Evolutionary conservation across 768 basidiomycete genomes (phyloP), one percentile per base, ranked within the genome.

Genomic region (Rhodotorula babjevae): DNA sequence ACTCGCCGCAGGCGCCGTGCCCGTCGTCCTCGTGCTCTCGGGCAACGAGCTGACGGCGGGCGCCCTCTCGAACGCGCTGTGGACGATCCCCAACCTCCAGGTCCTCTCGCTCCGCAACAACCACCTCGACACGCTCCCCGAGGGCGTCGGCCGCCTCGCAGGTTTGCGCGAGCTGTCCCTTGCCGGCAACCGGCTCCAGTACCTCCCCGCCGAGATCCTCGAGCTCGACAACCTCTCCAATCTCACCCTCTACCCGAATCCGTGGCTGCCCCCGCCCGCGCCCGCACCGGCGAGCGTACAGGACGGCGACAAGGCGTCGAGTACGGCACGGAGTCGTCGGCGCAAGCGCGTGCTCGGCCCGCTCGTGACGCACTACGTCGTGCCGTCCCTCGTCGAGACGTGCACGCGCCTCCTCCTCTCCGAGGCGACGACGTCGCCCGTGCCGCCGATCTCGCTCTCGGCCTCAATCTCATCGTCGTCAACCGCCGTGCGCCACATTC

Each of bases 401-500:
- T 66, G 64, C 47, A 56, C 67, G 27, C 74, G 77, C 27, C n/a
- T 36, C 25, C 72, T 77, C 19, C 77, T 77, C 57, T 61, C 62
- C 40, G 12, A 33, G 1, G 6, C 21, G 0, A 14, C 14, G 23
- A 12, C 52, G 27, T 19, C 33, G 21, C 0, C 63, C 33, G 21
- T 31, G 2, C 5, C 27, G 1, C 23, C 36, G 2, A 9, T 36
- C 9, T 57, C 50, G 23, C 50, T 52, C 29, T 27, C 52, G 18
- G 11, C 46, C 27, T 8, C 63, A 47, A 49, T 49, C 7, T 19
- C 42, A 0, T 11, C 29, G 15, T 57, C 58, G 29, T 33, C 31
- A 3, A 2, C 3, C 55, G 15, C 55, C 12, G 9, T 31, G 25
- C 53, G 16, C 4, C 21, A 67, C 57, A 27, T 55, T 42, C 58